A percentile compares a stretch with the other conserved stretches of the same genome.
phyloP scores from a whole-genome alignment of 768 basidiomycete genomes.

The Lyophyllum semitale region DNA sequence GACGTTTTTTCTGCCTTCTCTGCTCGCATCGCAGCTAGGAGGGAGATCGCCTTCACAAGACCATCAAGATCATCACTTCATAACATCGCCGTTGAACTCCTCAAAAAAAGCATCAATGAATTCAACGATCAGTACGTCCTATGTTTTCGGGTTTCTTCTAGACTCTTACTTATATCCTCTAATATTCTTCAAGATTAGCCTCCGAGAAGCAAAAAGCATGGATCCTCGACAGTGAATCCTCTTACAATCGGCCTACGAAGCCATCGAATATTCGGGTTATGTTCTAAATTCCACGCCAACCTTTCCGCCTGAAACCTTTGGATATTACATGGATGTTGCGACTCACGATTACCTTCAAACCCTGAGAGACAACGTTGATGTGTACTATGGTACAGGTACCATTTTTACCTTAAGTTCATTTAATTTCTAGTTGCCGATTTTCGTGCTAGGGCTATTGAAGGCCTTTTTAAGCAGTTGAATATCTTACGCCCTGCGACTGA shows the following conservation, averaged over 20 bases:
- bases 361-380: conserved; percentile 59
- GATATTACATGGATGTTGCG: conserved; percentile 68
- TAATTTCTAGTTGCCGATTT: background rate
- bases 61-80: conserved; percentile 30
- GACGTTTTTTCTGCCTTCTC: conserved; percentile 48
- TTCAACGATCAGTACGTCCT: conserved; percentile 57
- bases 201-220: conserved; percentile 75
- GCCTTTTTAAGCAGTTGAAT: conserved; percentile 74
- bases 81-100: conserved; percentile 29
- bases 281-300: conserved; percentile 57
- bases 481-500: conserved; percentile 65
- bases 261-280: conserved; percentile 72
- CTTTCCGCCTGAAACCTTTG: conserved; percentile 56
- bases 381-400: conserved; percentile 71
- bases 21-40: conserved; percentile 29
- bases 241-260: conserved; percentile 66
- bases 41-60: conserved; percentile 37
- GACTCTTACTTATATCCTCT: background rate
- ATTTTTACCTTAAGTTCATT: background rate
- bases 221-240: conserved; percentile 76
- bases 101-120: conserved; percentile 50
- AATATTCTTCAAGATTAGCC: conserved; percentile 71
- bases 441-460: conserved; percentile 55
- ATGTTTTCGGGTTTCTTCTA: background rate
- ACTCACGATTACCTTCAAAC: conserved; percentile 74